phyloP scores from a whole-genome alignment of 768 basidiomycete genomes.

The Hypsizygus marmoreus region DNA sequence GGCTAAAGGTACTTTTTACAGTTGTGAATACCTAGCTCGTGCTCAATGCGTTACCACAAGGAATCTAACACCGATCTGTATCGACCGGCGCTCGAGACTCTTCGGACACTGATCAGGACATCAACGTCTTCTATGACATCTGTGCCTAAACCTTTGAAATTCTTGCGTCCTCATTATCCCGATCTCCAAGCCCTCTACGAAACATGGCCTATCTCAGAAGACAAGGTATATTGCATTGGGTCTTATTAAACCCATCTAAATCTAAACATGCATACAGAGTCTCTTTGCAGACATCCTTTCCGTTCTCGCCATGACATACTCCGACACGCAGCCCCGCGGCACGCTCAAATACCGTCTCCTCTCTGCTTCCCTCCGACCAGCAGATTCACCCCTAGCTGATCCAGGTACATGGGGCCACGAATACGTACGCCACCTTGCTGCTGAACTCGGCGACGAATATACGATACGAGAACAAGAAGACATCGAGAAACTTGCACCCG shows the following conservation, averaged over 20 bases:
- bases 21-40: slow-evolving; percentile 8
- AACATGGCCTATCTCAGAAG: slow-evolving; percentile 74
- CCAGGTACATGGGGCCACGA: slow-evolving; percentile 99
- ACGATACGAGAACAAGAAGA: slow-evolving; percentile 62
- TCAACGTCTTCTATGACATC: slow-evolving; percentile 99
- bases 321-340: slow-evolving; percentile 94
- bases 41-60: slow-evolving; percentile 42
- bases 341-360: slow-evolving; percentile 92
- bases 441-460: slow-evolving; percentile 95
- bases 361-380: slow-evolving; percentile 67
- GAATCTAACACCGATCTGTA: slow-evolving; percentile 87
- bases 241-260: neutral
- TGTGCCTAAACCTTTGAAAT: slow-evolving; percentile 98
- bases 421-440: slow-evolving; percentile 95
- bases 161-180: slow-evolving; percentile 92
- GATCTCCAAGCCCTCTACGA: slow-evolving; percentile 83
- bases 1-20: slow-evolving; percentile 70
- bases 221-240: slow-evolving; percentile 54
- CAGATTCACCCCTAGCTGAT: slow-evolving; percentile 70
- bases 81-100: slow-evolving; percentile 87
- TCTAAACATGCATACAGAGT: slow-evolving; percentile 50
- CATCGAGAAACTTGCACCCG: slow-evolving; percentile 23
- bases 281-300: slow-evolving; percentile 97
- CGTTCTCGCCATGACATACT: slow-evolving; percentile 99
- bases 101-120: slow-evolving; percentile 91